These are phyloP conservation scores for Leishmania lainsoni DNA, from an alignment of 208 protist genomes.

Conservation along the genomic window DNA sequence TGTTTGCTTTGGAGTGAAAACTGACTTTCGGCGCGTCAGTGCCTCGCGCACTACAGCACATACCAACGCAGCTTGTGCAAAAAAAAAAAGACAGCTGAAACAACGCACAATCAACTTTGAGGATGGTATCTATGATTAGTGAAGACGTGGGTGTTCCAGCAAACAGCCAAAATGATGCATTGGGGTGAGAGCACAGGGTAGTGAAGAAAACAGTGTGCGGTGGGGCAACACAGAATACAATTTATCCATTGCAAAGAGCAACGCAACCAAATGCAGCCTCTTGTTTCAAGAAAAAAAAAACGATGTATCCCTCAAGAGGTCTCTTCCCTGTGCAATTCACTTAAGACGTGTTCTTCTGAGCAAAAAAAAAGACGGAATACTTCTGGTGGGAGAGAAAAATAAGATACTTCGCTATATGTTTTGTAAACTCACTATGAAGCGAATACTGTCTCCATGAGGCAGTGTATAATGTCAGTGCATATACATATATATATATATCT, in stretches of 20 bases:
- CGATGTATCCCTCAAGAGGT: background rate
- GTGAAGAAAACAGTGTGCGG: background rate
- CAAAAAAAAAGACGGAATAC: background rate
- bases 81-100: background rate
- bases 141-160: background rate
- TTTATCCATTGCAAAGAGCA: background rate
- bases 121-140: background rate
- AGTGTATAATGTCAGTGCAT: background rate
- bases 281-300: background rate
- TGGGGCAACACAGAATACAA: background rate
- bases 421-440: background rate
- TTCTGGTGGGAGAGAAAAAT: background rate
- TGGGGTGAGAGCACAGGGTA: background rate
- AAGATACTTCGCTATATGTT: background rate
- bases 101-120: background rate
- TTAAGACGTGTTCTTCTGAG: background rate
- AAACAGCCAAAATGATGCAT: background rate
- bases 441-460: background rate
- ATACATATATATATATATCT: background rate
- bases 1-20: too few relatives aligned
- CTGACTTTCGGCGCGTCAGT: background rate
- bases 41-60: background rate
- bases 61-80: background rate
- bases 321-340: background rate
- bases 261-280: background rate